A percentile compares a stretch with the other conserved stretches of the same genome.
Evolutionary conservation across 2,329 filamentous ascomycete species (phyloP).

Genomic region (Cladophialophora carrionii): DNA sequence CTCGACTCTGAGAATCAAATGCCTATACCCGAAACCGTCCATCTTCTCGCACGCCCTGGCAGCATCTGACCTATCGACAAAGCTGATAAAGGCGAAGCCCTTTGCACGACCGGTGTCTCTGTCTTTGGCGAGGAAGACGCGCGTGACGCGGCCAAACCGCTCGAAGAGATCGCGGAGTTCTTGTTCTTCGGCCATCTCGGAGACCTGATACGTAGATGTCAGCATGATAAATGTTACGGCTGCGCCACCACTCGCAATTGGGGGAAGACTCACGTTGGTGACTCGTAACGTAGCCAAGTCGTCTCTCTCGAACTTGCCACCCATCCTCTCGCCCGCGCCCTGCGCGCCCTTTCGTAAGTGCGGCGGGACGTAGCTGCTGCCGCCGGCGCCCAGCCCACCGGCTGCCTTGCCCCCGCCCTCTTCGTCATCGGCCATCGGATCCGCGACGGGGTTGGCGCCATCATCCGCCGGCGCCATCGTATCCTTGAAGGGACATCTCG

Average conservation of each 20-base stretch:
- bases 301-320: conserved; percentile 92
- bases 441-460: conserved; percentile 42
- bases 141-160: conserved; percentile 91
- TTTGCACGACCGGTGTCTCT: conserved; percentile 94
- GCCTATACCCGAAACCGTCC: conserved; percentile 74
- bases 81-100: conserved; percentile 99
- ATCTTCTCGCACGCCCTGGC: conserved; percentile 94
- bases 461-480: conserved; percentile 79
- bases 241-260: conserved; percentile 21
- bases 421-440: conserved; percentile 51
- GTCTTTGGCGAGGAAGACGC: conserved; percentile 98
- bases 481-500: conserved; percentile 98
- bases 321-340: conserved; percentile 77
- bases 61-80: conserved; percentile 85
- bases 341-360: conserved; percentile 73
- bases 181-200: conserved; percentile 93
- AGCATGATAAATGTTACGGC: background rate
- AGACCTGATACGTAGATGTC: conserved; percentile 64
- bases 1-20: conserved; percentile 58
- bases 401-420: conserved; percentile 48
- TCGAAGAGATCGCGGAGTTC: conserved; percentile 98
- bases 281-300: conserved; percentile 95
- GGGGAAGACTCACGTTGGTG: conserved; percentile 74
- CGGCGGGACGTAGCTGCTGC: conserved; percentile 90
- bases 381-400: conserved; percentile 65